These are phyloP conservation scores for Trichoderma sp. DNA, from an alignment of 2,329 filamentous ascomycete genomes.

Conservation along the genomic window DNA sequence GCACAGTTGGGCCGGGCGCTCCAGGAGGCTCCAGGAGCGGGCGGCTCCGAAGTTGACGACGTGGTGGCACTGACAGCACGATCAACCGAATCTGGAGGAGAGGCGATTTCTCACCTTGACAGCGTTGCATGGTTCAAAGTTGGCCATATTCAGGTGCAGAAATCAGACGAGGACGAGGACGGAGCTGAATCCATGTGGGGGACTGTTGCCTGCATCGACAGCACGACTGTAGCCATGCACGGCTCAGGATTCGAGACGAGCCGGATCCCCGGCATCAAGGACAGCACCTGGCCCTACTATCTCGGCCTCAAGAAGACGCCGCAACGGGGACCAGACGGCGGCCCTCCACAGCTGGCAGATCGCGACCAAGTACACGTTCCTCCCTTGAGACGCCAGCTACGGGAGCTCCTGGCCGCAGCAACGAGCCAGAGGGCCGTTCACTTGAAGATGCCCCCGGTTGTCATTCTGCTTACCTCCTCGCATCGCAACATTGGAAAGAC, in stretches of 20 bases:
- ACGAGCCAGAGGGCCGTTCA: conserved; percentile 86
- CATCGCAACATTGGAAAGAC: conserved; percentile 93
- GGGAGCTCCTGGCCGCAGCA: conserved; percentile 83
- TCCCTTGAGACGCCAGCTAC: conserved; percentile 68
- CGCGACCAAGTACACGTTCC: conserved; percentile 54
- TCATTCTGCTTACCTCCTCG: conserved; percentile 85
- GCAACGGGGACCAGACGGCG: conserved; percentile 43
- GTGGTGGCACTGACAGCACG: conserved; percentile 55
- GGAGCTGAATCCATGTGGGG: conserved; percentile 77
- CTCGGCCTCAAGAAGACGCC: conserved; percentile 72
- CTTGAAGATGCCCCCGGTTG: conserved; percentile 82
- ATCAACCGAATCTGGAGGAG: conserved; percentile 33
- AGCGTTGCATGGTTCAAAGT: conserved; percentile 92
- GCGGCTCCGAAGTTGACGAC: conserved; percentile 72
- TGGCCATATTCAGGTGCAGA: conserved; percentile 66
- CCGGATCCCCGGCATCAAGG: conserved; percentile 72
- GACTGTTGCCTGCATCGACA: conserved; percentile 82
- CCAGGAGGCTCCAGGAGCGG: conserved; percentile 66
- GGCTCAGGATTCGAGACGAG: conserved; percentile 87
- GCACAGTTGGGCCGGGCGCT: conserved; percentile 79
- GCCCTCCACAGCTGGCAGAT: conserved; percentile 47
- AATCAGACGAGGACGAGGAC: conserved; percentile 56
- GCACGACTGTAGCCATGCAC: conserved; percentile 82
- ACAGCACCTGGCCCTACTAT: conserved; percentile 87
- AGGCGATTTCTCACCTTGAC: conserved; percentile 45